A percentile compares a stretch with the other conserved stretches of the same genome.
These are phyloP conservation scores for Pleurotus platypus DNA, from an alignment of 768 basidiomycete genomes.

Conservation along the genomic window DNA sequence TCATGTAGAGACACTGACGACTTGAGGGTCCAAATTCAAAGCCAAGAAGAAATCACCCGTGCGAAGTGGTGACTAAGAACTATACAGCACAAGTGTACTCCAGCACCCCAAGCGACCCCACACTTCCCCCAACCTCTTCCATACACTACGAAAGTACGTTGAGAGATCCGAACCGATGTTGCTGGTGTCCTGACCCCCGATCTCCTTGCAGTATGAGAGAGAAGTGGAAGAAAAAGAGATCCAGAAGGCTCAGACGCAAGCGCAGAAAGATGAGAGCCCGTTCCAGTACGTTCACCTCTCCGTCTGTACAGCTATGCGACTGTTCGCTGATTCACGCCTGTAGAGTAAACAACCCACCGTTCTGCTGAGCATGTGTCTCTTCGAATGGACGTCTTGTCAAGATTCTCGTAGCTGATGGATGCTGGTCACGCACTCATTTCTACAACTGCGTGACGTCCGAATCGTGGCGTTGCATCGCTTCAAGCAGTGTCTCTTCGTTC, in stretches of 20 bases:
- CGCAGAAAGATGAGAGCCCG: constrained; percentile 60
- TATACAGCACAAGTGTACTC: constrained; percentile 32
- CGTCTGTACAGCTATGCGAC: no score
- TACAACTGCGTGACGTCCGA: neutral
- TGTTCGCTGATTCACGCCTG: neutral
- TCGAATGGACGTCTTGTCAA: constrained; percentile 1
- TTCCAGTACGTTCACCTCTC: constrained; percentile 1
- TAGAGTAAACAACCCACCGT: constrained; percentile 6
- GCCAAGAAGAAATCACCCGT: constrained; percentile 11
- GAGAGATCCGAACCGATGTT: no score
- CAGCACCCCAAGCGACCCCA: constrained; percentile 7
- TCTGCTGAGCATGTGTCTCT: constrained; percentile 2
- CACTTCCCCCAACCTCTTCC: constrained; percentile 15
- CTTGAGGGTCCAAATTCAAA: neutral
- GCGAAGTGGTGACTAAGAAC: constrained; percentile 38
- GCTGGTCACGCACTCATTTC: neutral
- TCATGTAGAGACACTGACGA: constrained; percentile 1
- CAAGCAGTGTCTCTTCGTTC: constrained; percentile 4
- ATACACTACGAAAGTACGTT: constrained; percentile 29
- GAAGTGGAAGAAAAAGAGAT: constrained; percentile 97
- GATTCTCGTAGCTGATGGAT: neutral
- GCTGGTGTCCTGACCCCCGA: no score
- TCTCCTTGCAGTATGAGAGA: constrained; percentile 70
- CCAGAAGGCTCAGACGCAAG: constrained; percentile 88
- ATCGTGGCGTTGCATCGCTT: constrained; percentile 5